Evolutionary conservation across 139 green algal species (phyloP).

Genomic region (Chara braunii): DNA sequence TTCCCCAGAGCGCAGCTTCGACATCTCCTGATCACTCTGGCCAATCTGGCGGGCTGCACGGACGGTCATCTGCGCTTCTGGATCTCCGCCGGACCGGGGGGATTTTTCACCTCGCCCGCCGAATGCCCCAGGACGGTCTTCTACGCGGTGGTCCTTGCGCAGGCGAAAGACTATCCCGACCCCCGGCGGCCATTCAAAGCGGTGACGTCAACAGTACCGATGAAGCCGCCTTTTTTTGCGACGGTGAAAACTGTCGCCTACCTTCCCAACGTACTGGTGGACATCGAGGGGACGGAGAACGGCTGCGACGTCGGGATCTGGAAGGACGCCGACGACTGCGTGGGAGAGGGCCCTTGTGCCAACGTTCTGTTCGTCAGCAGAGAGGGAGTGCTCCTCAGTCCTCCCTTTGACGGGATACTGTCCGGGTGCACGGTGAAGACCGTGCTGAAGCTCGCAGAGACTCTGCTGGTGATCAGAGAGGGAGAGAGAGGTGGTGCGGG

Average conservation of each 20-base stretch:
- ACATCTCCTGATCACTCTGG: slow-evolving; percentile 25
- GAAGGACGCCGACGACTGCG: slow-evolving; percentile 31
- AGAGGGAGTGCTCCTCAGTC: slow-evolving; percentile 20
- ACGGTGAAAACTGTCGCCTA: slow-evolving; percentile 43
- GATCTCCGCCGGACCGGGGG: slow-evolving; percentile 32
- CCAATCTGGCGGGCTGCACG: not conserved
- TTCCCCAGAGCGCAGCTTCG: slow-evolving; percentile 26
- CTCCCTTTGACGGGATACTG: slow-evolving; percentile 20
- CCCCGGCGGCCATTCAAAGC: slow-evolving; percentile 9
- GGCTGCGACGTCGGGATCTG: slow-evolving; percentile 32
- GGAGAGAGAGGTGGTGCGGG: too few species aligned
- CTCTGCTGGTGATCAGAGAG: too few species aligned
- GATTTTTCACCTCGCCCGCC: slow-evolving; percentile 17
- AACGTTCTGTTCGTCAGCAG: slow-evolving; percentile 38
- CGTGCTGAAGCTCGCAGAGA: slow-evolving; percentile 25
- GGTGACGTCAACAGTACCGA: slow-evolving; percentile 33
- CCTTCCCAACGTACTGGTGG: slow-evolving; percentile 31
- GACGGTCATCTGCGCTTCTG: slow-evolving; percentile 38
- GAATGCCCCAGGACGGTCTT: slow-evolving; percentile 11
- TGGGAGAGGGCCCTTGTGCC: slow-evolving; percentile 28
- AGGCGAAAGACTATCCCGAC: not conserved
- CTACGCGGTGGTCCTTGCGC: slow-evolving; percentile 14
- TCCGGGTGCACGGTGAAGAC: slow-evolving; percentile 19
- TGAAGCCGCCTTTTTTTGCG: slow-evolving; percentile 36
- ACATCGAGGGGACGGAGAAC: slow-evolving; percentile 14